phyloP scores from a whole-genome alignment of 495 filamentous ascomycete genomes.

The Coniosporium apollinis region DNA sequence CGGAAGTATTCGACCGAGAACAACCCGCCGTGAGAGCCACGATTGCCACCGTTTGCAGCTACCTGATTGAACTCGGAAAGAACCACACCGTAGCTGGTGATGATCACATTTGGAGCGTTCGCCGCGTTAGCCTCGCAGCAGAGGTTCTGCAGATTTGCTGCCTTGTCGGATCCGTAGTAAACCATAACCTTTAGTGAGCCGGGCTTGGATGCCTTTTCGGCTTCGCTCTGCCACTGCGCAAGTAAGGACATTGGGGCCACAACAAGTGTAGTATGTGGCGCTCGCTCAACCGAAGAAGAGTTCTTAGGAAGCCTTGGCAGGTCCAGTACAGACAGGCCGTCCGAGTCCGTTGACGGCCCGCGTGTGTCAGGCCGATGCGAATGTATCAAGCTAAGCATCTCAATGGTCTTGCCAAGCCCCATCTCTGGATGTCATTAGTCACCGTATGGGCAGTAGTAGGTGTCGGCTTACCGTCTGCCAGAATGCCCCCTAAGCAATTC shows the following conservation, averaged over 20 bases:
- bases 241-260: slow-evolving; percentile 89
- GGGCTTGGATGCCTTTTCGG: slow-evolving; percentile 66
- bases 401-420: slow-evolving; percentile 86
- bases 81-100: slow-evolving; percentile 90
- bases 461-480: slow-evolving; percentile 73
- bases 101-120: slow-evolving; percentile 71
- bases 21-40: slow-evolving; percentile 47
- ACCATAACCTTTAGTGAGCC: slow-evolving; percentile 70
- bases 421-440: slow-evolving; percentile 31
- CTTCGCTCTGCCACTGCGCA: slow-evolving; percentile 91
- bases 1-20: slow-evolving; percentile 90
- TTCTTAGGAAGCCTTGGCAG: slow-evolving; percentile 42
- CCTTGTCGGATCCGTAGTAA: slow-evolving; percentile 83
- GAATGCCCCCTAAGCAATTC: slow-evolving; percentile 80
- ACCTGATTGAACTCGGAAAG: slow-evolving; percentile 76
- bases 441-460: no score
- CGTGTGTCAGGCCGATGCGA: slow-evolving; percentile 51
- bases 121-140: slow-evolving; percentile 58
- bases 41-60: slow-evolving; percentile 35
- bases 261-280: slow-evolving; percentile 83
- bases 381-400: slow-evolving; percentile 91
- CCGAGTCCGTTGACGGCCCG: slow-evolving; percentile 11
- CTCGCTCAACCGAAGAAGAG: slow-evolving; percentile 37
- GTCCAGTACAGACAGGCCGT: slow-evolving; percentile 30
- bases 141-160: slow-evolving; percentile 51